Percentiles rank a stretch among this genome's conserved stretches.
Evolutionary conservation across 164 flowering plant species (phyloP).

Genomic region (Umbellularia californica): DNA sequence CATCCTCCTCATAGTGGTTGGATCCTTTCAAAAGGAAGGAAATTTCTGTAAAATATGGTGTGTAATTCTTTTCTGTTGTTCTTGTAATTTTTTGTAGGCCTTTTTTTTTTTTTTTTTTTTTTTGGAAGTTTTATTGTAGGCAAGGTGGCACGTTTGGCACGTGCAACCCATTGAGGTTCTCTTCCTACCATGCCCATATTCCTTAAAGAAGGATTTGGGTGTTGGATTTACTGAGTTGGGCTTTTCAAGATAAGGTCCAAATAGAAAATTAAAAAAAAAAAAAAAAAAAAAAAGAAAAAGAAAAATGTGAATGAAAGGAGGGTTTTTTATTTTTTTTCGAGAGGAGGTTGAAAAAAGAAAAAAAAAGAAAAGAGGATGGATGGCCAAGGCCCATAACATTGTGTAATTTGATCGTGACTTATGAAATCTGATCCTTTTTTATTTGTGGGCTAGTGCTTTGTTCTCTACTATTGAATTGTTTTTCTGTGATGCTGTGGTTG

Average conservation of each 20-base stretch:
- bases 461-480: too few species aligned
- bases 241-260: conserved; percentile 45
- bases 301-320: not conserved
- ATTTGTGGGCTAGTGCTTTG: not conserved
- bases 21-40: conserved; percentile 6
- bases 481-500: too few species aligned
- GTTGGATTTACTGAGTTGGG: conserved; percentile 28
- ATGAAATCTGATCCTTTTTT: not conserved
- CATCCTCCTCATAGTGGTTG: conserved; percentile 16
- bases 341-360: not conserved
- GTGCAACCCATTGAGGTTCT: conserved; percentile 23
- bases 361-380: not conserved
- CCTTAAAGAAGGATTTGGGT: conserved; percentile 30
- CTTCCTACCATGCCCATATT: conserved; percentile 27
- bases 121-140: conserved; percentile 10
- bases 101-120: not conserved
- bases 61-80: conserved; percentile 13
- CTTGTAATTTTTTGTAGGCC: conserved; percentile 37
- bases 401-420: not conserved
- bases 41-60: conserved; percentile 47
- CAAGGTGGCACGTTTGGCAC: conserved; percentile 22
- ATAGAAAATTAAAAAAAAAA: conserved; percentile 25
- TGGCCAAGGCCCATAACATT: not conserved
- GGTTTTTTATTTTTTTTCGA: too few species aligned
- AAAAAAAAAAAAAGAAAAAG: not conserved